These are phyloP conservation scores for Leccinum olivaceopallidum DNA, from an alignment of 768 basidiomycete genomes.

Conservation along the genomic window DNA sequence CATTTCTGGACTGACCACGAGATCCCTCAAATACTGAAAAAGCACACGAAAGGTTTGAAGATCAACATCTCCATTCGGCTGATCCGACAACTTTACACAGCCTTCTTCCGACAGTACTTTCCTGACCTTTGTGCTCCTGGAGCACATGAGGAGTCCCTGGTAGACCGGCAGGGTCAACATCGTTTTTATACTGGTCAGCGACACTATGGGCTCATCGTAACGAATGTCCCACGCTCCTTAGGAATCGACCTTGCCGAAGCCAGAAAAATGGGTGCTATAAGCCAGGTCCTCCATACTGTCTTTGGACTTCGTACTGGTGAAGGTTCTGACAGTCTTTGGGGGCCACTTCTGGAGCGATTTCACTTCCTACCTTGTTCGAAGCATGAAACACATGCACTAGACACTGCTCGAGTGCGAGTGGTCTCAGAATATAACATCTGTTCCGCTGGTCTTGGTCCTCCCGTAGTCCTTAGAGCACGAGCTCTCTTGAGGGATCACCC, in stretches of 20 bases:
- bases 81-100: too few species aligned
- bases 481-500: neutral
- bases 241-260: neutral
- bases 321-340: neutral
- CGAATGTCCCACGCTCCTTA: neutral
- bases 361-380: neutral
- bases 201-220: neutral
- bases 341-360: neutral
- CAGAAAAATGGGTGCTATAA: neutral
- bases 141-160: neutral
- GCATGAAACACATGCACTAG: neutral
- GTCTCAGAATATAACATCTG: neutral
- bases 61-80: too few species aligned
- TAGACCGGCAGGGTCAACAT: conserved; percentile 1
- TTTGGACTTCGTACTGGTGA: neutral
- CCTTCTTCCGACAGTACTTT: too few species aligned
- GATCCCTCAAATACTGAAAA: neutral
- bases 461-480: neutral
- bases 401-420: neutral
- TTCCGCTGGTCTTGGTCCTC: neutral
- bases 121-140: too few species aligned
- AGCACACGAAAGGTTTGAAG: too few species aligned
- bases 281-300: neutral
- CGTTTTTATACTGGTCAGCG: conserved; percentile 2
- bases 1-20: too few species aligned